Conservation (phyloP, 129 eudicot genomes). For the Saussurea involucrata region DNA sequence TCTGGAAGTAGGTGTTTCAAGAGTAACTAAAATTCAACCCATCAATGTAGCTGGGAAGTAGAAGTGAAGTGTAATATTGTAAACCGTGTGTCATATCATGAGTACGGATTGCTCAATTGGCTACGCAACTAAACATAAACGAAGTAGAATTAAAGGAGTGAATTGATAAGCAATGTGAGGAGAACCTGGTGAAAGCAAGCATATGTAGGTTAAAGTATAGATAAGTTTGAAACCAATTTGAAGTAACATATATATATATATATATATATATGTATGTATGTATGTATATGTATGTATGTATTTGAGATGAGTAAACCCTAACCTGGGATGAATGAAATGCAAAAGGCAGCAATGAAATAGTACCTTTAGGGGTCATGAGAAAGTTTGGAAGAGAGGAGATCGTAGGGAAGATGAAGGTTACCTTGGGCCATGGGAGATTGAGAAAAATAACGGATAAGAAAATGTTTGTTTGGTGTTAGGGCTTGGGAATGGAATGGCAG, state of each 20-base stretch:
- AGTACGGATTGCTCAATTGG: not conserved
- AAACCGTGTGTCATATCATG: not conserved
- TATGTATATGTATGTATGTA: no score
- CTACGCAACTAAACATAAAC: not conserved
- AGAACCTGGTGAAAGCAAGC: no score
- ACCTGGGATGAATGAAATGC: not conserved
- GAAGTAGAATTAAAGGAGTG: not conserved
- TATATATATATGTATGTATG: no score
- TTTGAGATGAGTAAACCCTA: not conserved
- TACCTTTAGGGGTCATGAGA: slow-evolving; percentile 45
- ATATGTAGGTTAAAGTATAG: no score
- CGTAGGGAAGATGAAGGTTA: slow-evolving; percentile 50
- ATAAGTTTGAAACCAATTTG: not conserved
- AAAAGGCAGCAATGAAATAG: not conserved
- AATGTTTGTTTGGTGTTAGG: slow-evolving; percentile 6
- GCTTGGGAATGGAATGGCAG: not conserved
- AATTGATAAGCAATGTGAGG: no score
- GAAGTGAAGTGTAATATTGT: not conserved
- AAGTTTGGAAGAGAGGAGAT: slow-evolving; percentile 37
- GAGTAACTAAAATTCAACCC: not conserved
- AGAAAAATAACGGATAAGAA: no score
- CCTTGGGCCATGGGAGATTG: slow-evolving; percentile 36
- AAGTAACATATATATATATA: not conserved
- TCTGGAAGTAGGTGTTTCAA: not conserved
- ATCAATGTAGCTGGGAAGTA: slow-evolving; percentile 13